phyloP scores from a whole-genome alignment of 2,329 filamentous ascomycete genomes.

The Claviceps paspali region DNA sequence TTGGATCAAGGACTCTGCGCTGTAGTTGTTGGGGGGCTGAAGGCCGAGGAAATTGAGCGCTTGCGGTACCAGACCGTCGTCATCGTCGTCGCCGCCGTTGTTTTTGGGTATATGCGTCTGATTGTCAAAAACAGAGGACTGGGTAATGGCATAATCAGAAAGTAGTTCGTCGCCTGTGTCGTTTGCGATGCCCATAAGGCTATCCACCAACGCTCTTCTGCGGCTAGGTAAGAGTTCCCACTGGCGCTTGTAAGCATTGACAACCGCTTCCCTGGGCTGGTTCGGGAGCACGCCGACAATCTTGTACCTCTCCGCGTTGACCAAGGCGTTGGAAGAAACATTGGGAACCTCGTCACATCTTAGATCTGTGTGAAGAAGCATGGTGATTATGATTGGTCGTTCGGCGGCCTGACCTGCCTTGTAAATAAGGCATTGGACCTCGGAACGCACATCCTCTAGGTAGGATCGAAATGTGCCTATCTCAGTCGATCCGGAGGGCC shows the following conservation, averaged over 20 bases:
- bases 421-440: conserved; percentile 29
- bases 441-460: conserved; percentile 32
- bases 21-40: conserved; percentile 20
- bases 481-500: conserved; percentile 20
- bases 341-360: conserved; percentile 17
- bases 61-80: conserved; percentile 17
- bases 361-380: conserved; percentile 17
- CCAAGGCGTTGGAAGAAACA: conserved; percentile 13
- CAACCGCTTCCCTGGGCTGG: conserved; percentile 19
- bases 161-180: conserved; percentile 20
- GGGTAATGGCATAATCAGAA: conserved; percentile 21
- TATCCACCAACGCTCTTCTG: conserved; percentile 17
- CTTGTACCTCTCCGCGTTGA: conserved; percentile 19
- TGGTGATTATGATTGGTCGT: conserved; percentile 15
- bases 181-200: conserved; percentile 19
- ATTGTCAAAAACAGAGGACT: conserved; percentile 25
- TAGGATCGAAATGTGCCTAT: conserved; percentile 29
- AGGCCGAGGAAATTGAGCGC: conserved; percentile 21
- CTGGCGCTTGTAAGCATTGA: conserved; percentile 25
- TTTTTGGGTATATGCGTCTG: conserved; percentile 15
- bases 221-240: conserved; percentile 21
- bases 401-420: conserved; percentile 18
- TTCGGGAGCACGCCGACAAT: conserved; percentile 23
- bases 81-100: too few relatives aligned
- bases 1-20: conserved; percentile 18